Base-by-base conservation (phyloP, 148 eudicot genomes). In the Nyssa sinensis region DNA sequence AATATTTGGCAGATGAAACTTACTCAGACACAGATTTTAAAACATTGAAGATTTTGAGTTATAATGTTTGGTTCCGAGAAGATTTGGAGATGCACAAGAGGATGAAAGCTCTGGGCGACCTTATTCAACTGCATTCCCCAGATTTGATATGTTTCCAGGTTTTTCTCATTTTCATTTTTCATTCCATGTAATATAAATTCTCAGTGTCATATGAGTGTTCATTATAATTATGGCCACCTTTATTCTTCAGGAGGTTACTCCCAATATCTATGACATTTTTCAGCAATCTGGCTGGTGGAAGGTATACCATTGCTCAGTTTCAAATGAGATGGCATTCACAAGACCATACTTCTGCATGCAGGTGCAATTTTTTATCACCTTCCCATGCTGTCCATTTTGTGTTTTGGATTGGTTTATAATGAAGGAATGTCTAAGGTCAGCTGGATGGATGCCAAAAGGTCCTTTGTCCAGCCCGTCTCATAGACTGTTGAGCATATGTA, bases 121-220 rank as follows among this genome's bases (percentile, higher is more conserved):
- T 96, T 63, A 89, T 96, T 79, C 87, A 83, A 80, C 75, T 85
- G 78, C 98, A 96, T 79, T 76, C 90, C 53, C 99, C 98, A 0
- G 93, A 96, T 86, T 71, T 96, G 34, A 87, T 96, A 69, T 96
- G 99, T 69, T 83, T 96, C 61, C 99, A 93, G 99, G 99, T 96
- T 78, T 69, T 55, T 39, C 60, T 70, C 64, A 60, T 64, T 62
- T 30, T 17, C 69, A 63, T 34, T 41, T 58, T 76, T 12, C 49
- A 67, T 75, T 0, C 61, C 17, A 64, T 32, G 37, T 51, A 12
- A 60, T 23, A 57, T 34, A 17, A 14, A 28, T 28, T 25, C 11
- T 67, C 6, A 58, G 12, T 17, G 30, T 29, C 32, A 47, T 34
- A 10, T 21, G 55, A 55, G 23, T 41, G 59, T 25, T 7, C 24